phyloP scores from a whole-genome alignment of 2,329 filamentous ascomycete genomes.

The Colletotrichum cereale region DNA sequence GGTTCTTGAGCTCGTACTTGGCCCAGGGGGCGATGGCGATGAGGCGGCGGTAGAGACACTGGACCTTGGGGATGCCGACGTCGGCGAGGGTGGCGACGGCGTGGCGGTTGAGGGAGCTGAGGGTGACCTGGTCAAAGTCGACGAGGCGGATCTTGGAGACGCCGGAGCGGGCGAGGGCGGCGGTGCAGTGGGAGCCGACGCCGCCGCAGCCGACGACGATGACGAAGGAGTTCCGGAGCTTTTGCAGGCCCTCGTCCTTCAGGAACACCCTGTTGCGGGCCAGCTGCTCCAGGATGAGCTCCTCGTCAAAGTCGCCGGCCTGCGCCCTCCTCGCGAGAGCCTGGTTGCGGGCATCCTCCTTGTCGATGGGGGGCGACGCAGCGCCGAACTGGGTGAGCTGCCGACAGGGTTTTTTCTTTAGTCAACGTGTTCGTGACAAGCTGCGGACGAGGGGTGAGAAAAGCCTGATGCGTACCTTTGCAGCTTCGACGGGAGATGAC shows the following conservation, averaged over 20 bases:
- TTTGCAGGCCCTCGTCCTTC: constrained; percentile 81
- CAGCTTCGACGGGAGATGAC: constrained; percentile 48
- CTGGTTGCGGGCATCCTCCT: constrained; percentile 72
- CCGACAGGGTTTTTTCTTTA: too few relatives aligned
- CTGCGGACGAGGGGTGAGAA: background rate
- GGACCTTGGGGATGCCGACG: constrained; percentile 92
- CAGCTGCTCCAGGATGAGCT: constrained; percentile 93
- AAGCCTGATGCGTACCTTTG: constrained; percentile 45
- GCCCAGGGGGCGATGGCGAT: constrained; percentile 94
- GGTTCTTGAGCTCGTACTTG: constrained; percentile 85
- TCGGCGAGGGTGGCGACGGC: constrained; percentile 94
- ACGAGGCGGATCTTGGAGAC: constrained; percentile 89
- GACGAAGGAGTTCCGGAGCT: constrained; percentile 85
- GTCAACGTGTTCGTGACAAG: too few relatives aligned
- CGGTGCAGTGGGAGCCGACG: constrained; percentile 91
- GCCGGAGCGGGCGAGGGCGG: constrained; percentile 88
- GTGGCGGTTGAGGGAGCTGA: constrained; percentile 95
- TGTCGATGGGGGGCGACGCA: constrained; percentile 62
- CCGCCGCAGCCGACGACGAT: constrained; percentile 94
- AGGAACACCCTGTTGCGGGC: constrained; percentile 94
- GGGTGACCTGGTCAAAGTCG: constrained; percentile 97
- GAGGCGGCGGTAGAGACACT: constrained; percentile 82
- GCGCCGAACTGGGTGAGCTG: constrained; percentile 74
- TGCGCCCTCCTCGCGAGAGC: constrained; percentile 71
- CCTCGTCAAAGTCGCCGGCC: constrained; percentile 75